A percentile compares a stretch with the other conserved stretches of the same genome.
phyloP scores from a whole-genome alignment of 2,329 filamentous ascomycete species.

The Alternaria gaisen region DNA sequence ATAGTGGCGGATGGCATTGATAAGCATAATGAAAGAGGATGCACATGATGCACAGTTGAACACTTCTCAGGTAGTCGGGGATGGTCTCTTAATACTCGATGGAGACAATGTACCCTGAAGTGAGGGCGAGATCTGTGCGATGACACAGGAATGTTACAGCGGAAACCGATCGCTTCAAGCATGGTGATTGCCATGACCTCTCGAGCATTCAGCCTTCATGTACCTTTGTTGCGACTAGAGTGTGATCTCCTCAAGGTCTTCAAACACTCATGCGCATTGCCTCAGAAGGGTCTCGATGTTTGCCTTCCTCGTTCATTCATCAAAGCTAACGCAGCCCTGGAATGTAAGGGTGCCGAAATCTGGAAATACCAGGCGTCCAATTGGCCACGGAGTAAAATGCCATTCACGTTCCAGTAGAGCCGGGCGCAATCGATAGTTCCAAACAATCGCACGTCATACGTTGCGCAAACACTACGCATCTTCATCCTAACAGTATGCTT shows the following conservation, averaged over 20 bases:
- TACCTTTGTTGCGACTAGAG: not conserved
- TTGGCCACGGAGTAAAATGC: not conserved
- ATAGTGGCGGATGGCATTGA: constrained; percentile 22
- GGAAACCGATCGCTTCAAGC: not conserved
- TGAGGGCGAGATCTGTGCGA: not conserved
- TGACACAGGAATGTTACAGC: not conserved
- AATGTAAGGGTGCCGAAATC: not conserved
- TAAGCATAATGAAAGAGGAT: constrained; percentile 29
- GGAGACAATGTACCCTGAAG: not conserved
- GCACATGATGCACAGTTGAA: constrained; percentile 20
- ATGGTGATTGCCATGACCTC: not conserved
- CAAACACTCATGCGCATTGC: not conserved
- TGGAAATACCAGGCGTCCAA: not conserved
- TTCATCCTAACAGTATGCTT: not conserved
- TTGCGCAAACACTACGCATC: not conserved
- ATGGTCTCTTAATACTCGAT: not conserved
- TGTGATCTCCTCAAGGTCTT: constrained; percentile 2
- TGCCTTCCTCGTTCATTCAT: not conserved
- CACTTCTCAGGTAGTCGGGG: not conserved
- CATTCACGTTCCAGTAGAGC: not conserved
- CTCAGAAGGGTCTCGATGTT: not conserved
- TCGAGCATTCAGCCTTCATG: not conserved
- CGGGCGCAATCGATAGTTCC: not conserved
- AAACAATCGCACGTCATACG: not conserved
- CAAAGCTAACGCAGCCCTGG: not conserved